These are phyloP conservation scores for Endotrypanum monterogeii DNA, from an alignment of 208 protist species.

Conservation along the genomic window DNA sequence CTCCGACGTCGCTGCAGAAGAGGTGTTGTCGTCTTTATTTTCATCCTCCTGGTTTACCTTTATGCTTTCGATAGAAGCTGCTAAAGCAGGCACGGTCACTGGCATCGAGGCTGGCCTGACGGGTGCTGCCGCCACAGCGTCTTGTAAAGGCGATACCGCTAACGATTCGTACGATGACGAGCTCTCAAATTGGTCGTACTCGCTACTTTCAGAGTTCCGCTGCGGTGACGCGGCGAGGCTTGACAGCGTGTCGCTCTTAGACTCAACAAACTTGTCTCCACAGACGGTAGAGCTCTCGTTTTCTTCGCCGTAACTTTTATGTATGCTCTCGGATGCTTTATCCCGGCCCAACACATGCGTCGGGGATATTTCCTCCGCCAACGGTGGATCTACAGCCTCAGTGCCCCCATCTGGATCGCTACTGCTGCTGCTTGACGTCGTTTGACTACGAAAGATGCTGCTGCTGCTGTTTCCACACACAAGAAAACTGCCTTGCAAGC, in stretches of 20 bases:
- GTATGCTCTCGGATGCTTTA: background rate
- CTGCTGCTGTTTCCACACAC: conserved; percentile 9
- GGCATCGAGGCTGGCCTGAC: background rate
- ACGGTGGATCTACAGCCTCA: background rate
- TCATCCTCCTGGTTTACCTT: background rate
- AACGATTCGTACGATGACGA: background rate
- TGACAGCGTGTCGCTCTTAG: background rate
- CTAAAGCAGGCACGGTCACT: background rate
- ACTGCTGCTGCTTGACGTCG: conserved; percentile 1
- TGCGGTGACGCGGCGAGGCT: background rate
- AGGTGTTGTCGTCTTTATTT: background rate
- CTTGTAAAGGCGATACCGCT: background rate
- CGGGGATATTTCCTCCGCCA: background rate
- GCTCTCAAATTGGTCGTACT: conserved; percentile 5
- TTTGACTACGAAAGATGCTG: background rate
- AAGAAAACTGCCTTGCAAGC: conserved; percentile 18
- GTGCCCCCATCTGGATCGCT: conserved; percentile 1
- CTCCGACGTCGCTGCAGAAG: background rate
- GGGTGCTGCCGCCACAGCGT: background rate
- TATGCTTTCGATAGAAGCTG: background rate
- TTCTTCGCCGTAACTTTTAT: background rate
- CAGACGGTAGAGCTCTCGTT: background rate
- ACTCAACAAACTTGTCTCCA: background rate
- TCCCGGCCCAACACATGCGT: background rate
- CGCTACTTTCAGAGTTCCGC: background rate